Percentiles rank a stretch among this genome's conserved stretches.
Evolutionary conservation across 108 stramenopile species (phyloP).

Genomic region (Schizochytrium sp.): DNA sequence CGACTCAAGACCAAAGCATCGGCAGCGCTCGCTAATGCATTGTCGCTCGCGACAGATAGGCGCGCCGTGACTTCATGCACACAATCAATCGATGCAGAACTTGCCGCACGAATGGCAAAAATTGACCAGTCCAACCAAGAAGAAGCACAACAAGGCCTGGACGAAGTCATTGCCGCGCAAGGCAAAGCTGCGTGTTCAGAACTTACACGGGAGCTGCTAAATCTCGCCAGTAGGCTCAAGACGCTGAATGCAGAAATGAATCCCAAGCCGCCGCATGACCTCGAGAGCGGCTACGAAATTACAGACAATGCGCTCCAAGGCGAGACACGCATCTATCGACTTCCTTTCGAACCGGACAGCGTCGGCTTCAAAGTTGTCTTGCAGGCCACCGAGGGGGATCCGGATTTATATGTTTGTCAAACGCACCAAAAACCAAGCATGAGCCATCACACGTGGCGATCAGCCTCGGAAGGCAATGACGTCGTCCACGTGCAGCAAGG

Average conservation of each 20-base stretch:
- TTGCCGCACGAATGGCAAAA: background rate
- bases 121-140: background rate
- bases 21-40: too few species aligned
- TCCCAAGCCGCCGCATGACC: background rate
- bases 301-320: background rate
- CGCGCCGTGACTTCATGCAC: too few species aligned
- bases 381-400: background rate
- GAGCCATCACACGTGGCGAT: constrained; percentile 3
- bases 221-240: background rate
- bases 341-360: background rate
- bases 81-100: background rate
- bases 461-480: background rate
- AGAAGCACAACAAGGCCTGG: background rate
- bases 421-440: background rate
- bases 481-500: background rate
- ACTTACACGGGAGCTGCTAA: background rate
- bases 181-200: background rate
- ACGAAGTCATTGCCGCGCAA: background rate
- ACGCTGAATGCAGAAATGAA: background rate
- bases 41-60: too few species aligned
- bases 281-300: constrained; percentile 6
- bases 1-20: too few species aligned
- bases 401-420: background rate
- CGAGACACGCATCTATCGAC: background rate
- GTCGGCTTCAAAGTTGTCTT: background rate